Conservation (phyloP, 2,329 filamentous ascomycete genomes). For the Sporothrix dimorphospora region DNA sequence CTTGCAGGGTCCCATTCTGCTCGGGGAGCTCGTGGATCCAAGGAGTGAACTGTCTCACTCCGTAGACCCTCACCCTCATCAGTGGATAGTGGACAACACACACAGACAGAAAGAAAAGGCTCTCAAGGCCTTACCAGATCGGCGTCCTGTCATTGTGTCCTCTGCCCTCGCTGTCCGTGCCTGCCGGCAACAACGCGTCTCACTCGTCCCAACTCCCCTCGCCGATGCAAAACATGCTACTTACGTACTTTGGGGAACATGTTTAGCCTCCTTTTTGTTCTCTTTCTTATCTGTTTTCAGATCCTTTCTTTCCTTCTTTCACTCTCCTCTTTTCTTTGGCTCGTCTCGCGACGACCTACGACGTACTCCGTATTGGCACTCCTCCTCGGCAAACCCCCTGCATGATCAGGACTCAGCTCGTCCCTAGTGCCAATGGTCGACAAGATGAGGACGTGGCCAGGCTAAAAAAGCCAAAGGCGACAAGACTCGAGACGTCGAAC, state of each 20-base stretch:
- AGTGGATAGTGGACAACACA: neutral
- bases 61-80: neutral
- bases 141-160: neutral
- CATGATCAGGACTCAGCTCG: neutral
- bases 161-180: neutral
- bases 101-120: neutral
- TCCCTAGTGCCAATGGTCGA: conserved; percentile 5
- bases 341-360: neutral
- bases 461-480: conserved; percentile 1
- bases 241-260: neutral
- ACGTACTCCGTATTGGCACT: neutral
- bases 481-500: neutral
- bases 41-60: neutral
- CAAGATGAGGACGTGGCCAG: neutral
- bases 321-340: neutral
- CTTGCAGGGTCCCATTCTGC: neutral
- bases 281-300: no score
- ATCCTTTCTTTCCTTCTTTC: neutral
- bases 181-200: neutral
- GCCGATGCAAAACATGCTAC: neutral
- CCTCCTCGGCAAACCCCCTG: neutral
- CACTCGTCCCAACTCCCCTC: neutral
- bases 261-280: no score
- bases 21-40: neutral
- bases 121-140: neutral